Conservation (phyloP, 2,329 filamentous ascomycete genomes). For the Scedosporium aurantiacum region DNA sequence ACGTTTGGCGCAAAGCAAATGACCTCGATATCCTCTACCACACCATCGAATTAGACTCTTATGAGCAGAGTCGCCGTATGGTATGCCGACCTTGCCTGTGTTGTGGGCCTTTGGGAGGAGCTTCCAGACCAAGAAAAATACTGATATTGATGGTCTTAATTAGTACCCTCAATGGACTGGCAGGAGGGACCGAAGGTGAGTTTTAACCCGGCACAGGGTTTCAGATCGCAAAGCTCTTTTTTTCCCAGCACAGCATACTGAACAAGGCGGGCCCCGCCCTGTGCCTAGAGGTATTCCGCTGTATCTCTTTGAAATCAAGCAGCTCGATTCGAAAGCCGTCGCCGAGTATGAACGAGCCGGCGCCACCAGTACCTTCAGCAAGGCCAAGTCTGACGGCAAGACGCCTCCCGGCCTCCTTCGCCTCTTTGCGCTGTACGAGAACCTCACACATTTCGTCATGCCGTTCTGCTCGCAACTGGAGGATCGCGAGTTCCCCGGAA, state of each 20-base stretch:
- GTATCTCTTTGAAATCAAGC: conserved; percentile 79
- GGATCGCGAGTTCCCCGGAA: conserved; percentile 60
- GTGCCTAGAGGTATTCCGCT: conserved; percentile 68
- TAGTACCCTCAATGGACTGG: conserved; percentile 95
- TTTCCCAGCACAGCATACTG: not conserved
- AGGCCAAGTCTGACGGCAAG: conserved; percentile 54
- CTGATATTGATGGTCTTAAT: too few species aligned
- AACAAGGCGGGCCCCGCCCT: not conserved
- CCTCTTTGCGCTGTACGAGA: conserved; percentile 88
- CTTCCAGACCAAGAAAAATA: too few species aligned
- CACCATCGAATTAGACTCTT: conserved; percentile 75
- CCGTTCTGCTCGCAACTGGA: conserved; percentile 69
- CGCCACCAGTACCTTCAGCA: conserved; percentile 44
- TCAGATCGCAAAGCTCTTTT: not conserved
- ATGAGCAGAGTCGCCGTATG: conserved; percentile 67
- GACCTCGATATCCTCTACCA: conserved; percentile 70
- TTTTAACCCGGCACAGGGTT: not conserved
- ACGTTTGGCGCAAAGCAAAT: conserved; percentile 75
- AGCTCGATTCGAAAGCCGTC: conserved; percentile 74
- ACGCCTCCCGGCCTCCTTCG: conserved; percentile 67
- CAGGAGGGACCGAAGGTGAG: conserved; percentile 55
- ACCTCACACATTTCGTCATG: conserved; percentile 76
- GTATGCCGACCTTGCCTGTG: conserved; percentile 28
- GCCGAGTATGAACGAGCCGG: conserved; percentile 60
- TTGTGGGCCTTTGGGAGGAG: too few species aligned